phyloP scores from a whole-genome alignment of 139 green algal species.

The Auxenochlorella pyrenoidosa region DNA sequence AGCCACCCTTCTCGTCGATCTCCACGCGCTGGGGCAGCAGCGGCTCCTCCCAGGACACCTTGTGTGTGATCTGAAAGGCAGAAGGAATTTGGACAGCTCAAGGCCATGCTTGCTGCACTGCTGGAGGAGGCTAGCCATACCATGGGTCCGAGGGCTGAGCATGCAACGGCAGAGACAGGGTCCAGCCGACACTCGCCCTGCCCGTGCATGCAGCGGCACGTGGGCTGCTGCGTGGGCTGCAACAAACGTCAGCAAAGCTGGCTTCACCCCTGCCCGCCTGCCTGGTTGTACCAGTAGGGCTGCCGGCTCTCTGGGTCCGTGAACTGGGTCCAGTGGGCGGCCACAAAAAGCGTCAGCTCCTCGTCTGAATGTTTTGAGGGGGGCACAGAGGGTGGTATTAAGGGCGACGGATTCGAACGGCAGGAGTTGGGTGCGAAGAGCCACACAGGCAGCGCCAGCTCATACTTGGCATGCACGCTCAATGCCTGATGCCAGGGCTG shows the following conservation, averaged over 20 bases:
- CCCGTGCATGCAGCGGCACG: not conserved
- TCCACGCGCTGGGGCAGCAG: constrained; percentile 20
- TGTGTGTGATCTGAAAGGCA: constrained; percentile 26
- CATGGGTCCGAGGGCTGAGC: no score
- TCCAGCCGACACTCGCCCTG: no score
- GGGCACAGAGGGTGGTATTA: not conserved
- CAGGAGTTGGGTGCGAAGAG: no score
- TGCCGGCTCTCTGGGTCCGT: not conserved
- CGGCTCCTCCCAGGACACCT: constrained; percentile 33
- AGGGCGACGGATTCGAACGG: not conserved
- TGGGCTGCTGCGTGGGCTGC: not conserved
- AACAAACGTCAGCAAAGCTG: not conserved
- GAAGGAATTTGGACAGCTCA: no score
- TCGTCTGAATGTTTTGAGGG: not conserved
- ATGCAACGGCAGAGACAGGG: not conserved
- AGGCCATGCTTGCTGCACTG: no score
- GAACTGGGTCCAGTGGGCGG: constrained; percentile 46
- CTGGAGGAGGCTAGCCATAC: no score
- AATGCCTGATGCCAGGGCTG: not conserved
- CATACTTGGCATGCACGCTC: no score
- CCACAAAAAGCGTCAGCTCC: constrained; percentile 54
- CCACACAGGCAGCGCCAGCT: no score
- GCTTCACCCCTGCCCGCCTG: not conserved
- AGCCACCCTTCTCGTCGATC: constrained; percentile 37
- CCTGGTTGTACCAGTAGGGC: constrained; percentile 46